Percentiles rank a stretch among this genome's conserved stretches.
These are phyloP conservation scores for Pseudopyricularia cyperi DNA, from an alignment of 2,329 filamentous ascomycete species.

Conservation along the genomic window DNA sequence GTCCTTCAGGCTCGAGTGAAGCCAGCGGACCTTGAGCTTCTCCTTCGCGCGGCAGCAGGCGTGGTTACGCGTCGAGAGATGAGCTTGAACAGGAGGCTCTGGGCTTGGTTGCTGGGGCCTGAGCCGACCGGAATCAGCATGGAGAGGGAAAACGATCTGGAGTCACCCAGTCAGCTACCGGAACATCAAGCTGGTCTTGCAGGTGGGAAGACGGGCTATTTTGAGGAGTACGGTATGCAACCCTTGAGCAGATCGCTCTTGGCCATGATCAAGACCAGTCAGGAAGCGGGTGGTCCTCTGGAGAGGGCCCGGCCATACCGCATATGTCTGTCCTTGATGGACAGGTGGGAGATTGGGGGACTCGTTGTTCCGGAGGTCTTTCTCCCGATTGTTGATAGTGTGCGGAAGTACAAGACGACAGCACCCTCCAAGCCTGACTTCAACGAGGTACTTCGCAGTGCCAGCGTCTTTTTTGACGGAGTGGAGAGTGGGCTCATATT, in stretches of 20 bases:
- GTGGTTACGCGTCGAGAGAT: constrained; percentile 88
- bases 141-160: constrained; percentile 16
- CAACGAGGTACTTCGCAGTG: constrained; percentile 79
- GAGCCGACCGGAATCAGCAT: constrained; percentile 27
- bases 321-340: constrained; percentile 91
- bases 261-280: constrained; percentile 53
- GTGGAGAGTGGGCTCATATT: constrained; percentile 93
- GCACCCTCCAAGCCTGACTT: constrained; percentile 58
- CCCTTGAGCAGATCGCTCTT: constrained; percentile 64
- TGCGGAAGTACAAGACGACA: constrained; percentile 57
- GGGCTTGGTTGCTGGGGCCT: constrained; percentile 89
- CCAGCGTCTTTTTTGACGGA: constrained; percentile 92
- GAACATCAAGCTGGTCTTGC: constrained; percentile 28
- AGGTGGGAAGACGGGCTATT: constrained; percentile 61
- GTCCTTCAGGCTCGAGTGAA: constrained; percentile 68
- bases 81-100: constrained; percentile 89
- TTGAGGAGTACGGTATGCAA: constrained; percentile 65
- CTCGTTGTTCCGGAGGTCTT: constrained; percentile 82
- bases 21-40: constrained; percentile 61
- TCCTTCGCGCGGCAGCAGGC: constrained; percentile 71
- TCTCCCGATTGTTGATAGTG: constrained; percentile 69
- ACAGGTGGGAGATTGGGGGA: constrained; percentile 93
- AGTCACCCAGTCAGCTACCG: constrained; percentile 28
- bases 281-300: constrained; percentile 29
- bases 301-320: constrained; percentile 78